Evolutionary conservation across 2,329 filamentous ascomycete genomes (phyloP), one percentile per base, ranked within the genome.

Genomic region (Pestalotiopsis sp.): DNA sequence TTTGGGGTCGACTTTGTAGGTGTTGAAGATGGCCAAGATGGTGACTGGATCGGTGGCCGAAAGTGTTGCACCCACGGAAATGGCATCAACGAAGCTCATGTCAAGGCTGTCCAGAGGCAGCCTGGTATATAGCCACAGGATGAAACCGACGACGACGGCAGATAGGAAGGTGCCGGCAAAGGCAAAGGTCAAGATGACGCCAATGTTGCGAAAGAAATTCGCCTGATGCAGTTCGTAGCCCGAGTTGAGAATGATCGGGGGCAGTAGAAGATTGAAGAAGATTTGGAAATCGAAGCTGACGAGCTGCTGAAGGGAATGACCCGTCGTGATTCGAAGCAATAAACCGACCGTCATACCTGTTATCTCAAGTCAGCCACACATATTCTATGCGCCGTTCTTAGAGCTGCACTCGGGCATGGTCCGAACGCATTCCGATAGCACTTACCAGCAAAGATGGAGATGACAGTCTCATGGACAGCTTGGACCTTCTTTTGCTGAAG

Each of bases 201-300:
- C 95, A 70, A 98, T 97, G 77, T 99, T 97, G 73, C 95, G 92
- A 83, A 99, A 99, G 87, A 99, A 99, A 83, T 99, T 99, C 75
- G 93, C 95, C 83, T 99, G 96, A 80, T 99, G 96, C 70, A 99
- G 83, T 82, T 99, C 96, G 83, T 98, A 99, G 67, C 96, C 96
- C 17, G 95, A 98, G 17, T 95, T 95, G 36, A 99, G 87, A 79
- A 99, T 99, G 78, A 99, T 99, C 68, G 96, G 96, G 49, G 96
- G 96, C n/a, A 99, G 92, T 13, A 99, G 89, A 60, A 99, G 89
- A 81, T 99, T 99, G 87, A 99, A 99, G 86, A 99, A 99, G 85
- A 98, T 97, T 79, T 98, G 95, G 80, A 98, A 98, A 84, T 98
- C 93, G 85, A 99, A 99, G 81, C 92, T 97, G 77, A 99, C 94